Conservation (phyloP, 306 rosid species). For the Citrullus mucosospermus region DNA sequence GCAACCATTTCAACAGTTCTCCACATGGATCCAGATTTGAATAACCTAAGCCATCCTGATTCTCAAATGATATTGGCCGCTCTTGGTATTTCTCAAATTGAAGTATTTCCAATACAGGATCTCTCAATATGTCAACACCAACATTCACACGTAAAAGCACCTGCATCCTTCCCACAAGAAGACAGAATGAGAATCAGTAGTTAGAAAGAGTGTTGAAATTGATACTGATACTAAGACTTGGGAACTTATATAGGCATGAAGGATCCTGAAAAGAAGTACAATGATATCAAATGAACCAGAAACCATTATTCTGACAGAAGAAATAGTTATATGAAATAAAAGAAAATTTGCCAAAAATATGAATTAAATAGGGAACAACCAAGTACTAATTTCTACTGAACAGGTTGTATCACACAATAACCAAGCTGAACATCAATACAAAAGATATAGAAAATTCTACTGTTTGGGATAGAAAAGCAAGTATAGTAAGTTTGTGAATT, state of each 20-base stretch:
- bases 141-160: conserved; percentile 84
- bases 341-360: not conserved
- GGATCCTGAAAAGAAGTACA: conserved; percentile 6
- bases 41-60: conserved; percentile 25
- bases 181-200: conserved; percentile 37
- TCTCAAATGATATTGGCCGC: conserved; percentile 28
- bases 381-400: not conserved
- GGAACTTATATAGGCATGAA: conserved; percentile 8
- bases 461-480: not conserved
- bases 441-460: not conserved
- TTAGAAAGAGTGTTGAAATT: conserved; percentile 12
- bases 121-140: conserved; percentile 49
- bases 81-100: conserved; percentile 70
- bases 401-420: not conserved
- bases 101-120: conserved; percentile 86
- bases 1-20: conserved; percentile 77
- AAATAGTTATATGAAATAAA: not conserved
- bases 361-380: not conserved
- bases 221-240: not conserved
- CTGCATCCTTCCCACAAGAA: conserved; percentile 88
- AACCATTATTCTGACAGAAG: not conserved
- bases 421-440: not conserved
- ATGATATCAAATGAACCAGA: not conserved
- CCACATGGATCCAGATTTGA: conserved; percentile 57
- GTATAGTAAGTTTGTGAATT: not conserved